Evolutionary conservation across 208 protist genomes (phyloP), one percentile per base, ranked within the genome.

Genomic region (Strigomonas culicis): DNA sequence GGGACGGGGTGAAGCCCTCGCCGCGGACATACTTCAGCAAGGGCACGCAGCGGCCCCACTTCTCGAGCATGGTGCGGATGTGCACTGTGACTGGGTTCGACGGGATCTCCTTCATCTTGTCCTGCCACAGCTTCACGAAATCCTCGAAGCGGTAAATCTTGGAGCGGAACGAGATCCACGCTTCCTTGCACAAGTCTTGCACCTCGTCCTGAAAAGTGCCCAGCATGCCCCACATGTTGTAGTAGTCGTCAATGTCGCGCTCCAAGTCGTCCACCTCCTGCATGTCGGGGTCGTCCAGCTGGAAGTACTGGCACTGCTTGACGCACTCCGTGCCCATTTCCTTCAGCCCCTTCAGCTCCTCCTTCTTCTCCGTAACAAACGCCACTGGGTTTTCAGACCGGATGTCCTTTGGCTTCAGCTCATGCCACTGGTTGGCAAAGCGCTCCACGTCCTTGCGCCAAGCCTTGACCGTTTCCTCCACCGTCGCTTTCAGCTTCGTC

Each of bases 81-180:
- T 95, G 87, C 32, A 95, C 70, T 31, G 77, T 92, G n/a, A 93
- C 90, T 4, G 87, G 77, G 63, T 90, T 95, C 2, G 76, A 60
- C 10, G 74, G 72, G 36, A 94, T 70, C 51, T 86, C 84, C 66
- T 88, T 88, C 52, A 97, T 56, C 71, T 86, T 86, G 50, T 95
- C 94, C 41, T 82, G 70, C 97, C 97, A 99, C n/a, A 86, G 34
- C 59, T 83, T 83, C 22, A 97, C 78, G 74, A 98, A 98, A 68
- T 98, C 97, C 46, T 98, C 97, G 62, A 99, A 98, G n/a, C 87
- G 75, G 75, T 92, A 97, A 41, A 92, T 49, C 68, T 97, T 97
- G 8, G 82, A 68, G 44, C 97, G 84, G 70, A 99, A 97, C 36
- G 78, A 88, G 69, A 99, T 86, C 97, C 98, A 99, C 11, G 88